Base-by-base conservation (phyloP, 371 early-diverging fungal genomes). In the Mucor piriformis region DNA sequence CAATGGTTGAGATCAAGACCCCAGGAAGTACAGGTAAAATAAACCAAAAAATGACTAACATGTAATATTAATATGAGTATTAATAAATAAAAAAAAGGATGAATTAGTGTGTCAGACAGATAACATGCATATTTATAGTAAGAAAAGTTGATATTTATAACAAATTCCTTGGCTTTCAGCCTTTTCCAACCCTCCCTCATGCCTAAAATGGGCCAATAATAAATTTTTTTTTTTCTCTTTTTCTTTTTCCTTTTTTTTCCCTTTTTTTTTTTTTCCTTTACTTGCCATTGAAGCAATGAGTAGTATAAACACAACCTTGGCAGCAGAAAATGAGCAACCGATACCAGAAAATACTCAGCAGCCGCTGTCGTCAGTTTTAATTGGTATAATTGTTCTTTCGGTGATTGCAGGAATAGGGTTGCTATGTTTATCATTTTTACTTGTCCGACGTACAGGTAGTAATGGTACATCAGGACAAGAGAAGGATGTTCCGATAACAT, bases 1-100 rank as follows among this genome's bases (percentile, higher is more conserved):
- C 85, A 86, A 64, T 92, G 92, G 92, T 72, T 92, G 63, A 79
- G 93, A 54, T 74, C 70, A 71, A 70, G 77, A 54, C 81, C 84
- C 8, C 64, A 69, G 32, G 69, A 72, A 40, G 73, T 69, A 25
- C 66, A 61, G 3, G 72, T 63, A 20, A 69, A 72, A 13, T 68
- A 64, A 61, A 70, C 11, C 63, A 70, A 1, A 66, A 72, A 3
- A 74, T 67, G 3, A 63, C 32, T 33, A 54, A 43, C 18, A 13
- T 12, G 44, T 38, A 21, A 37, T 29, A 54, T 21, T 2, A 54
- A 25, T 43, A 37, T n/a, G 3, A 13, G 12, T 43, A 46, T 6
- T 29, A 46, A 29, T 33, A 20, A n/a, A 27, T 6, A 32, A 21
- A 15, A 56, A 32, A 46, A 29, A 34, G 13, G 16, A 38, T 38